These are phyloP conservation scores for Andrographis paniculata DNA, from an alignment of 305 asterid species.

Conservation along the genomic window DNA sequence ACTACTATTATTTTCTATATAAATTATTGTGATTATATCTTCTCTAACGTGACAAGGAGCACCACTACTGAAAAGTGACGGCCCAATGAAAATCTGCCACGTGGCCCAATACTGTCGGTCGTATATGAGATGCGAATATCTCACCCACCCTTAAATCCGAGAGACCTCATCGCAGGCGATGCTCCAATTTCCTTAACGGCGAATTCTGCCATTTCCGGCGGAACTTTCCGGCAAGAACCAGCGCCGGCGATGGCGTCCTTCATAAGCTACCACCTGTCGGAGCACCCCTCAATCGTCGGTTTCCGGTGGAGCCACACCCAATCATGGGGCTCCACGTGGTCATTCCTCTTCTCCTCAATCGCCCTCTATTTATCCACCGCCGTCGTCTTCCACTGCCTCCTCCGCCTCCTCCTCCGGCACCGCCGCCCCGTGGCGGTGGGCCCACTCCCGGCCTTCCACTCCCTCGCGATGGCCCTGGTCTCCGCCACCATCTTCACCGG, in stretches of 20 bases:
- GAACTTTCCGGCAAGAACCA: too few relatives aligned
- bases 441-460: slow-evolving; percentile 69
- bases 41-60: too few relatives aligned
- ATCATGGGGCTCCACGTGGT: slow-evolving; percentile 80
- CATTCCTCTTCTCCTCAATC: slow-evolving; percentile 57
- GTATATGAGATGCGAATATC: too few relatives aligned
- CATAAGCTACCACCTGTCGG: slow-evolving; percentile 45
- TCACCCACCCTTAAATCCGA: too few relatives aligned
- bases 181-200: too few relatives aligned
- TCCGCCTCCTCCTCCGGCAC: slow-evolving; percentile 34
- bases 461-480: slow-evolving; percentile 57
- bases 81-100: too few relatives aligned
- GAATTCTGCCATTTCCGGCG: too few relatives aligned
- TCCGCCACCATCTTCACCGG: slow-evolving; percentile 68
- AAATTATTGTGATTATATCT: too few relatives aligned
- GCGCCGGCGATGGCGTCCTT: slow-evolving; percentile 20
- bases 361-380: slow-evolving; percentile 43
- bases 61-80: too few relatives aligned
- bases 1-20: too few relatives aligned
- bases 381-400: slow-evolving; percentile 32
- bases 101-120: too few relatives aligned
- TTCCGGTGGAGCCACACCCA: slow-evolving; percentile 75
- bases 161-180: too few relatives aligned
- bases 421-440: slow-evolving; percentile 61
- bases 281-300: slow-evolving; percentile 59